Evolutionary conservation across 2,329 filamentous ascomycete species (phyloP), one percentile per base, ranked within the genome.

Genomic region (Hypoxylon sp.): DNA sequence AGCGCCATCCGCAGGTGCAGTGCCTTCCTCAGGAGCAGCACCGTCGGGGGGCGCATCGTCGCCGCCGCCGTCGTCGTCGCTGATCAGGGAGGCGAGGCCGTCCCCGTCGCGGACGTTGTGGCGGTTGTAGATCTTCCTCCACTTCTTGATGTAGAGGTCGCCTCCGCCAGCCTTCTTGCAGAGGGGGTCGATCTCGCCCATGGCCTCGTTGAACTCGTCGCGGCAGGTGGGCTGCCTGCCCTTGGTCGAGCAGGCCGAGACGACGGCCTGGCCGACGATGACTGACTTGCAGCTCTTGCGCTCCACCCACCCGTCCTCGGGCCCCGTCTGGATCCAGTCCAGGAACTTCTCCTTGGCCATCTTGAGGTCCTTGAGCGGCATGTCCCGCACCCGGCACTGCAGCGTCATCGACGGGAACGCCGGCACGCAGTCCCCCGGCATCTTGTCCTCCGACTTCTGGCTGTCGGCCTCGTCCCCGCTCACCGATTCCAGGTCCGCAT

Each of bases 131-230:
- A 8, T n/a, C 59, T 62, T 62, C 13, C 10, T 10, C 59, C 59
- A 62, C 3, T 18, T 15, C 17, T 9, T 3, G 51, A 62, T 59
- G 8, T 5, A 1, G 48, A 62, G 53, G 31, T 59, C 59, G 38
- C 55, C 59, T 33, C 59, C 59, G 18, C 17, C n/a, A 26, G 31
- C 27, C 5, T 7, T 4, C 17, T 23, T 26, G 59, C 59, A 62
- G 55, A 26, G 56, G 15, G 17, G 4, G 42, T 62, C 59, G 40
- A 62, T 17, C 55, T 62, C 55, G 51, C 55, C 51, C 59, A 62
- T 62, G 48, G 59, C 59, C 41, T 62, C 59, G 40, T 24, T 11
- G 10, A 62, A 8, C 48, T 62, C 59, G 11, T 7, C 51, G 26
- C 10, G n/a, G 51, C 59, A 62, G 1, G 59, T 56, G 2, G 59